phyloP scores from a whole-genome alignment of 441 rosid species.

The Erysimum cheiri region DNA sequence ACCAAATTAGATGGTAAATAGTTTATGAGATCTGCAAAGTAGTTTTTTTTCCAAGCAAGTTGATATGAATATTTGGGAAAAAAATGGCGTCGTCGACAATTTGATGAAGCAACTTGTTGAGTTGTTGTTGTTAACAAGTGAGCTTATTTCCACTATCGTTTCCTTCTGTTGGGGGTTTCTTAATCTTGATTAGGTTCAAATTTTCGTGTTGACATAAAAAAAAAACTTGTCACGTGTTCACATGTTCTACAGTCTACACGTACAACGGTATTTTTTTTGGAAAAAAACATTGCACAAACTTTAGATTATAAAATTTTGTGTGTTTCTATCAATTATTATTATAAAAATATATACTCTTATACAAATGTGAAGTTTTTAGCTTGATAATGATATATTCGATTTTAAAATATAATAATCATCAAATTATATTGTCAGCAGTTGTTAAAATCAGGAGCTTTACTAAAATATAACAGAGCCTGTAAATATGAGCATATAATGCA shows the following conservation, averaged over 20 bases:
- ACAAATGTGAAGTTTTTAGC: not conserved
- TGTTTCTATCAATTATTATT: not conserved
- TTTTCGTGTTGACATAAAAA: too few species aligned
- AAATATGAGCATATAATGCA: not conserved
- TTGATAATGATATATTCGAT: not conserved
- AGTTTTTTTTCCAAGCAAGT: not conserved
- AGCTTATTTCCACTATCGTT: conserved; percentile 1
- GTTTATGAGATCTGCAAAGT: not conserved
- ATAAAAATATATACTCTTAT: not conserved
- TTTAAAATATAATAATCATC: not conserved
- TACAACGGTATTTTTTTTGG: not conserved
- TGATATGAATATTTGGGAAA: conserved; percentile 1
- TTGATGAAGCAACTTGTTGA: conserved; percentile 14
- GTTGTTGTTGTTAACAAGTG: conserved; percentile 15
- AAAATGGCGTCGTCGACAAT: not conserved
- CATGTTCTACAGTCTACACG: conserved; percentile 23
- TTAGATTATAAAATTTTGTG: not conserved
- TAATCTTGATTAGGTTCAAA: conserved; percentile 2
- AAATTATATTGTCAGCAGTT: not conserved
- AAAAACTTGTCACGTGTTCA: too few species aligned
- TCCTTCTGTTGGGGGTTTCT: not conserved
- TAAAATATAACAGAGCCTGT: not conserved
- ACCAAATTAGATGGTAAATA: not conserved
- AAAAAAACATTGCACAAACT: not conserved
- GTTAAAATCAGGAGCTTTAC: not conserved